Percentiles rank a stretch among this genome's conserved stretches.
phyloP scores from a whole-genome alignment of 78 protist genomes.

The Anaeramoeba flamelloides region DNA sequence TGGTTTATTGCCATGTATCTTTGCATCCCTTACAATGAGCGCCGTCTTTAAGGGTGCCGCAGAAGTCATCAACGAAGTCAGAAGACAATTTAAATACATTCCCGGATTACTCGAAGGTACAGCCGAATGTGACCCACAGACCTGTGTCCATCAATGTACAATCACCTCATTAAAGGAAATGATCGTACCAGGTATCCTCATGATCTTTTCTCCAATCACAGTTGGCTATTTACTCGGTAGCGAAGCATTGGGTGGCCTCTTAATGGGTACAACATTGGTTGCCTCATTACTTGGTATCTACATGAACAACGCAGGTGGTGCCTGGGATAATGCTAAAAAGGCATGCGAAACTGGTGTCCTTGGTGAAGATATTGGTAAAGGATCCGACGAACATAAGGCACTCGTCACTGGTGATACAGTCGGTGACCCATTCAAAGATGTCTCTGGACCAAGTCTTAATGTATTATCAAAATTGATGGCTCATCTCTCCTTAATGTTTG shows the following conservation, averaged over 20 bases:
- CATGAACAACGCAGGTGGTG: conserved; percentile 36
- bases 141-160: conserved; percentile 37
- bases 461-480: conserved; percentile 49
- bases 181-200: conserved; percentile 30
- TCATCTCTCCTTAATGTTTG: conserved; percentile 19
- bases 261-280: too few relatives aligned
- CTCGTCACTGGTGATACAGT: conserved; percentile 61
- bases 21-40: conserved; percentile 50
- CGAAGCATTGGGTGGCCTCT: conserved; percentile 15
- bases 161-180: conserved; percentile 34
- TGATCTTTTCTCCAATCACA: conserved; percentile 33
- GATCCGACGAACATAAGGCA: conserved; percentile 35
- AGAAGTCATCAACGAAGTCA: conserved; percentile 35
- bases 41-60: conserved; percentile 46
- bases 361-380: conserved; percentile 15
- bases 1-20: conserved; percentile 43
- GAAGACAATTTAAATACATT: conserved; percentile 31
- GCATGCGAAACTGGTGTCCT: conserved; percentile 25
- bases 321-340: conserved; percentile 68
- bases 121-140: conserved; percentile 14
- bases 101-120: conserved; percentile 17
- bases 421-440: conserved; percentile 62
- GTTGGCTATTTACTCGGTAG: conserved; percentile 25
- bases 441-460: conserved; percentile 53
- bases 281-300: background rate